Percentiles rank a stretch among this genome's conserved stretches.
phyloP scores from a whole-genome alignment of 768 basidiomycete genomes.

The Lanmaoa pseudosensibilis region DNA sequence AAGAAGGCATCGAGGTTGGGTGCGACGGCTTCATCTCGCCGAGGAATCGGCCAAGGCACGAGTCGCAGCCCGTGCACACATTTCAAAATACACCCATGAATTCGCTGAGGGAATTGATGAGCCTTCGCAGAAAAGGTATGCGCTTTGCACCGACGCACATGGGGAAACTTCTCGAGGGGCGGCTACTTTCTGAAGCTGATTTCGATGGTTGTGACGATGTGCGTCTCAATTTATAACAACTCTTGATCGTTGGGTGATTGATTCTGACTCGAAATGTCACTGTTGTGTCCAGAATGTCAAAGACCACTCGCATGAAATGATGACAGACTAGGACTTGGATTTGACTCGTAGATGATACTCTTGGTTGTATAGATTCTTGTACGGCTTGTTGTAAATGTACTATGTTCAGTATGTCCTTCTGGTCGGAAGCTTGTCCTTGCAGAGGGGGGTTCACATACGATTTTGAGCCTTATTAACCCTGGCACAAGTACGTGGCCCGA shows the following conservation, averaged over 20 bases:
- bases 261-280: neutral
- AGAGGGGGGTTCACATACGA: too few relatives aligned
- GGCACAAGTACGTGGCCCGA: too few relatives aligned
- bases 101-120: constrained; percentile 22
- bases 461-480: too few relatives aligned
- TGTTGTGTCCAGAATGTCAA: neutral
- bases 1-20: constrained; percentile 6
- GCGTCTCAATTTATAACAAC: neutral
- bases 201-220: constrained; percentile 3
- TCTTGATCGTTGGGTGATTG: neutral
- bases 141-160: constrained; percentile 40
- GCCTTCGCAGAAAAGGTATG: constrained; percentile 41
- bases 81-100: constrained; percentile 40
- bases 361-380: neutral
- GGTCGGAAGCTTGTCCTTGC: too few relatives aligned
- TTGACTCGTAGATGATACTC: neutral
- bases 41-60: constrained; percentile 9
- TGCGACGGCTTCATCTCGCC: constrained; percentile 25
- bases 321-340: neutral
- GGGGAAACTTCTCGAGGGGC: constrained; percentile 39
- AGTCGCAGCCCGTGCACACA: constrained; percentile 6
- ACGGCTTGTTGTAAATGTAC: neutral
- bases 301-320: neutral
- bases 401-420: too few relatives aligned
- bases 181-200: constrained; percentile 18